Evolutionary conservation across 2,329 filamentous ascomycete species (phyloP), one percentile per base, ranked within the genome.

Genomic region (Paecilomyces sp.): DNA sequence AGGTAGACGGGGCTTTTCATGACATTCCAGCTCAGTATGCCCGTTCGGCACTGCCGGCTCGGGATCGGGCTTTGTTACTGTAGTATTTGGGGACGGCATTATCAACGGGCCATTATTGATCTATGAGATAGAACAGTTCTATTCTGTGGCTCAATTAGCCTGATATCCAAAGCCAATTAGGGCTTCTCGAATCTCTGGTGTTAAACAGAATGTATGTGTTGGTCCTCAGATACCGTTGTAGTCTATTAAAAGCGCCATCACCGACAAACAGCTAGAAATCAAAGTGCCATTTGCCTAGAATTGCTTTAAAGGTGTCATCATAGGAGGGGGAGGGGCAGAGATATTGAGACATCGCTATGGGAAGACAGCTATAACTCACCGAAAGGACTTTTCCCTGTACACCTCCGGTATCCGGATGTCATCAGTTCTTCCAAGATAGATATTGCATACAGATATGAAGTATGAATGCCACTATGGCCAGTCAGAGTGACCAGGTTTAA

Each of bases 171-270:
- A 8, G 41, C n/a, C 4, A 22, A 18, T 47, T 8, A 47, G n/a
- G 36, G 13, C 15, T 41, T 12, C 36, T 41, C n/a, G 5, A 33
- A 18, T 47, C 25, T 28, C 25, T 28, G 25, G 25, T 4, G 25
- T 47, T 18, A 18, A 47, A 64, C 25, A 59, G 11, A 12, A 33
- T 11, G 31, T 58, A 56, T 64, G 50, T 57, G 61, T 61, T 70
- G 75, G 80, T 80, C 83, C 84, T 94, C 90, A 94, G 90, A 94
- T 94, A 94, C 90, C 90, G 90, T 94, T 93, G 90, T 94, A 94
- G 90, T 94, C 90, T 89, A 76, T 88, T 87, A 85, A 82, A 83
- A 80, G 80, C 82, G 70, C 74, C 71, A 74, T 73, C 79, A 82
- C 75, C 64, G 79, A 76, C 76, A 75, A 72, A 74, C 70, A 73